These are phyloP conservation scores for Microcos paniculata DNA, from an alignment of 345 rosid genomes.

Conservation along the genomic window DNA sequence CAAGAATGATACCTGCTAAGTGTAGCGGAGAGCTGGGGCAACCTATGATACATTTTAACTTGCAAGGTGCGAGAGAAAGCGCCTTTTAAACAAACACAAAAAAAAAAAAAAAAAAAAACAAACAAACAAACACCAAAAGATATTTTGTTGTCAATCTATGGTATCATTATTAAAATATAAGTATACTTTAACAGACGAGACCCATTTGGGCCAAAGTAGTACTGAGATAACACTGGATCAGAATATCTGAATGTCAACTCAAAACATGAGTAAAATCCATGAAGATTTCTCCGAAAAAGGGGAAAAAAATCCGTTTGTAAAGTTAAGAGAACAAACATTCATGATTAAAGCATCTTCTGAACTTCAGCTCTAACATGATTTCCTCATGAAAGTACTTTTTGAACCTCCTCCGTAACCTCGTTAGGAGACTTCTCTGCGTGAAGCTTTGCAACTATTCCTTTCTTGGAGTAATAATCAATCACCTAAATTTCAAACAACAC, in stretches of 20 bases:
- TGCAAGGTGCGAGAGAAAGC: not conserved
- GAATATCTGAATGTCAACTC: slow-evolving; percentile 3
- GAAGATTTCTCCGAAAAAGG: not conserved
- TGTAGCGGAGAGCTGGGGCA: not conserved
- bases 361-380: not conserved
- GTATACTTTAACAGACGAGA: not conserved
- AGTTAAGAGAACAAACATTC: not conserved
- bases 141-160: not conserved
- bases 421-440: slow-evolving; percentile 81
- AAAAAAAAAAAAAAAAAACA: not conserved
- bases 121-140: not conserved
- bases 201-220: not conserved
- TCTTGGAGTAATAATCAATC: slow-evolving; percentile 71
- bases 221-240: not conserved
- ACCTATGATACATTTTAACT: not conserved
- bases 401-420: slow-evolving; percentile 72
- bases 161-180: not conserved
- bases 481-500: slow-evolving; percentile 47
- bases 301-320: slow-evolving; percentile 3
- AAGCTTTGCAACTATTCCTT: slow-evolving; percentile 64
- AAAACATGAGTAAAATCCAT: not conserved
- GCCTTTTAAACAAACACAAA: no score
- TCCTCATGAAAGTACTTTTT: slow-evolving; percentile 58
- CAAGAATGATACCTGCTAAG: no score
- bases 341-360: not conserved